These are phyloP conservation scores for Trichophyton schoenleinii DNA, from an alignment of 2,329 filamentous ascomycete species.

Conservation along the genomic window DNA sequence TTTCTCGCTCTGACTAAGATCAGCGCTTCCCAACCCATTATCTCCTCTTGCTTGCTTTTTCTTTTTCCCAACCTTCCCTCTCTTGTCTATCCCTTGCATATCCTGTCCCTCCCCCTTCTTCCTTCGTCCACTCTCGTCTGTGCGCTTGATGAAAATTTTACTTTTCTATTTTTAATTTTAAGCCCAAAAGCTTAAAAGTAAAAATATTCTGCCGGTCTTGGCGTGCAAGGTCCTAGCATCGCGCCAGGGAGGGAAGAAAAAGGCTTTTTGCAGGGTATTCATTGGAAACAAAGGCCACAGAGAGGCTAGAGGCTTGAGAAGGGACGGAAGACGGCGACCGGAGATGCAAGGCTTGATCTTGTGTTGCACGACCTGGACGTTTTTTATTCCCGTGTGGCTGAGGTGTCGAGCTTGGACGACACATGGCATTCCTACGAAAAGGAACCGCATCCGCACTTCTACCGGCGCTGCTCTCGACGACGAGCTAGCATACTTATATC, in stretches of 20 bases:
- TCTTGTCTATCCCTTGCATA: not conserved
- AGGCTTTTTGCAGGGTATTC: not conserved
- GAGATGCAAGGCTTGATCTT: not conserved
- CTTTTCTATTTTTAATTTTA: slow-evolving; percentile 4
- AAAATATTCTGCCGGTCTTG: slow-evolving; percentile 1
- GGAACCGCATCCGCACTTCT: not conserved
- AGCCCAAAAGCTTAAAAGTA: slow-evolving; percentile 1
- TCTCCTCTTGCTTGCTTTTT: too few species aligned
- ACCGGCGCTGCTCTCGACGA: not conserved
- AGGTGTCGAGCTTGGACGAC: not conserved
- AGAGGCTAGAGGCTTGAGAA: not conserved
- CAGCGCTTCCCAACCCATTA: not conserved
- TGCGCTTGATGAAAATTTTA: not conserved
- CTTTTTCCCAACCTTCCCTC: not conserved
- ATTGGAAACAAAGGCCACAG: not conserved
- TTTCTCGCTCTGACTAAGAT: not conserved
- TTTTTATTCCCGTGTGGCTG: not conserved
- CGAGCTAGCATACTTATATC: not conserved
- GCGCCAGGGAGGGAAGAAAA: not conserved
- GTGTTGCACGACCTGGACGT: too few species aligned
- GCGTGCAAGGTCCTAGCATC: not conserved
- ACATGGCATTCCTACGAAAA: slow-evolving; percentile 3
- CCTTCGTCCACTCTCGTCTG: not conserved
- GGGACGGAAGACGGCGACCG: not conserved
- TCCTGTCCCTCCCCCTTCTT: not conserved